These are phyloP conservation scores for Umbelopsis sp. DNA, from an alignment of 371 early-diverging fungal species.

Conservation along the genomic window DNA sequence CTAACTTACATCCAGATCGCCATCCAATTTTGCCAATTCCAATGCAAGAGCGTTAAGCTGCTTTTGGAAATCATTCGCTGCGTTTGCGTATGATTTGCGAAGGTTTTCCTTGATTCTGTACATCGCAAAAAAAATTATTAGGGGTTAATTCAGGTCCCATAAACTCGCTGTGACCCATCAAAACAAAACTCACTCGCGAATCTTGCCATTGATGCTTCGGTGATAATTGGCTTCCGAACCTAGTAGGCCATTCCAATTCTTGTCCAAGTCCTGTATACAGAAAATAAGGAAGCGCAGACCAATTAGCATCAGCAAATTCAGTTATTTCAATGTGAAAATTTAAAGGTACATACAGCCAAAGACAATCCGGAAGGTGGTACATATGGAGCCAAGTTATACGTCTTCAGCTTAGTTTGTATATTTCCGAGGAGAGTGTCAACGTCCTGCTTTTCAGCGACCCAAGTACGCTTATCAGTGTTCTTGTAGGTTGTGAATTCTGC, in stretches of 20 bases:
- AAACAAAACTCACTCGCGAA: constrained; percentile 67
- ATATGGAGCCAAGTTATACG: constrained; percentile 88
- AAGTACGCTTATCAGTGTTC: constrained; percentile 76
- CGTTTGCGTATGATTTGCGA: constrained; percentile 70
- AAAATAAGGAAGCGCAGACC: not conserved
- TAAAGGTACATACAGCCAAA: constrained; percentile 36
- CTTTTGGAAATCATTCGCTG: constrained; percentile 77
- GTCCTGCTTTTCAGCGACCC: constrained; percentile 91
- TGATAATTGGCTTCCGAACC: constrained; percentile 79
- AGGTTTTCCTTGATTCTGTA: constrained; percentile 78
- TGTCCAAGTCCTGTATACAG: constrained; percentile 70
- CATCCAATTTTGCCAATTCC: constrained; percentile 68
- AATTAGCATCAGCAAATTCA: not conserved
- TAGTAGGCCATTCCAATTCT: constrained; percentile 73
- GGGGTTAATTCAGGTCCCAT: not conserved
- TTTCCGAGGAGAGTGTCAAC: constrained; percentile 88
- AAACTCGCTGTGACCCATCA: not conserved
- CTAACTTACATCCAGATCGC: constrained; percentile 62
- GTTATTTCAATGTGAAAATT: not conserved
- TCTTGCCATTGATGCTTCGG: constrained; percentile 75
- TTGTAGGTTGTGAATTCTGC: constrained; percentile 83
- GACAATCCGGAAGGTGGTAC: constrained; percentile 79
- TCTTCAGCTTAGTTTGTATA: constrained; percentile 93
- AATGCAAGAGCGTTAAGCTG: constrained; percentile 70
- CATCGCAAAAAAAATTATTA: not conserved